Base-by-base conservation (phyloP, 495 filamentous ascomycete genomes). In the Talaromyces trachyspermus region DNA sequence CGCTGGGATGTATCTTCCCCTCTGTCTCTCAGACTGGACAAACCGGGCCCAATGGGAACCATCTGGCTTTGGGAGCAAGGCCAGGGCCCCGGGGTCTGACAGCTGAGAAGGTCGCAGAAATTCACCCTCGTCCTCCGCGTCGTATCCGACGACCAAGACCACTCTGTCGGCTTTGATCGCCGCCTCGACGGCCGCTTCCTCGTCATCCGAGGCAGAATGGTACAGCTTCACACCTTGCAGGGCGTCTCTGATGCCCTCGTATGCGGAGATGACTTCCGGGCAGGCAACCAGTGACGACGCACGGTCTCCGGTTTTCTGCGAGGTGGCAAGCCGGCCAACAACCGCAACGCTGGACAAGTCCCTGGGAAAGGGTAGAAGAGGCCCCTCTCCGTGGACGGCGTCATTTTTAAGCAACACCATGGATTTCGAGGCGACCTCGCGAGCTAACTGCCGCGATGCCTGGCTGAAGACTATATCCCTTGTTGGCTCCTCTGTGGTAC, bases 91-190 rank as follows among this genome's bases (percentile, higher is more conserved):
- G 2, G 27, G 36, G 26, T 50, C 39, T 30, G 39, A 37, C 12
- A 46, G 20, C 12, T 52, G 24, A 5, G 49, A 42, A 14, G 55
- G 52, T 3, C 49, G 29, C 15, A 52, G 23, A 19, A 52, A 58
- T 30, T 58, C 55, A 20, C 55, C 55, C 46, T 58, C 55, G 32
- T 58, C 55, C 14, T 45, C n/a, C 10, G 43, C 29, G 22, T 36
- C 32, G 37, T 53, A 55, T 6, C 55, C 55, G 4, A 55, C 55
- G 24, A 58, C 29, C n/a, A 29, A 49, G 12, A 58, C 25, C 10
- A 51, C 55, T 11, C 39, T 8, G 12, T 58, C 55, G 5, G 36
- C 55, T 18, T 50, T n/a, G 4, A 19, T 10, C 15, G 49, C 52
- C 8, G 39, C 12, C 1, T 39, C 15, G 11, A 15, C 20, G 4